phyloP scores from a whole-genome alignment of 1,284 basidiomycete genomes.

The Lentinus polychrous region DNA sequence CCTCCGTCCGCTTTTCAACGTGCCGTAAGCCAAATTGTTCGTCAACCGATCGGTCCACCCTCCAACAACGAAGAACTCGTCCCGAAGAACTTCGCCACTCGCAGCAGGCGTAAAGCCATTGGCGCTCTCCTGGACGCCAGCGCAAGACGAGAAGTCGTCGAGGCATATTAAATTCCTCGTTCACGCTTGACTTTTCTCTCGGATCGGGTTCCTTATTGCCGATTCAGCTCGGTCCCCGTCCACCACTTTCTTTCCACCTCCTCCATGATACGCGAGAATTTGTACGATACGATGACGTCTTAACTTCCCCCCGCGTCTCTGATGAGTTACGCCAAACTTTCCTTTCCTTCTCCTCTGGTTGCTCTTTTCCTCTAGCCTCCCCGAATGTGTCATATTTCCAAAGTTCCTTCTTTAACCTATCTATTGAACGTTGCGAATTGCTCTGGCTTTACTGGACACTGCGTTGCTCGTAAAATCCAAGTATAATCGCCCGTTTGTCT shows the following conservation, averaged over 20 bases:
- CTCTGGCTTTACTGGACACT: constrained; percentile 1
- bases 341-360: constrained; percentile 15
- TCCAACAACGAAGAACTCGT: constrained; percentile 80
- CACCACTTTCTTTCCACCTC: neutral
- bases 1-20: constrained; percentile 35
- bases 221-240: neutral
- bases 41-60: constrained; percentile 84
- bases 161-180: constrained; percentile 41
- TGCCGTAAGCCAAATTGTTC: constrained; percentile 60
- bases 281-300: constrained; percentile 22
- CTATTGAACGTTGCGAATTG: neutral
- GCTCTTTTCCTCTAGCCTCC: neutral
- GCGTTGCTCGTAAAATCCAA: neutral
- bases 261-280: constrained; percentile 3
- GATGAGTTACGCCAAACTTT: constrained; percentile 14
- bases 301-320: constrained; percentile 4
- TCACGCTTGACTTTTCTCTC: constrained; percentile 3
- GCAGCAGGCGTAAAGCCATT: constrained; percentile 74
- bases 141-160: constrained; percentile 58
- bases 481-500: neutral
- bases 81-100: constrained; percentile 84
- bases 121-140: constrained; percentile 73
- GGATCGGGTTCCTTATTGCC: neutral
- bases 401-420: neutral
- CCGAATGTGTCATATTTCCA: neutral